Base-by-base conservation (phyloP, 768 basidiomycete genomes). In the Kwoniella newhampshirensis region DNA sequence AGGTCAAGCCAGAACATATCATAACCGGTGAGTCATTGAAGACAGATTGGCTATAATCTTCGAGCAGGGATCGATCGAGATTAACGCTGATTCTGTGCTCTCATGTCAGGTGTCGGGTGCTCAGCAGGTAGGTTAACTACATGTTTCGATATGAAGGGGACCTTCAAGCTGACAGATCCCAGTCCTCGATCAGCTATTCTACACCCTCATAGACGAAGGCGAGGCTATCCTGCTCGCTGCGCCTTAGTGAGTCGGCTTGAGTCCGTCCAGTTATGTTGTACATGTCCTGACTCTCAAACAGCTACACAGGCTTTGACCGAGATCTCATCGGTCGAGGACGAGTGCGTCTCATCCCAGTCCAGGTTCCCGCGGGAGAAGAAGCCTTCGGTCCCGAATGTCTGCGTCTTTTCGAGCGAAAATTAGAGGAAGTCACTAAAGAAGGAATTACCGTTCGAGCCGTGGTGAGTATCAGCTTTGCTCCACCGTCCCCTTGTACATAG, bases 141-240 rank as follows among this genome's bases (percentile, higher is more conserved):
- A 3, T 8, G 15, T 25, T 43, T n/a, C 4, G 18, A 13, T 35
- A 8, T 21, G 21, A 45, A 27, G 44, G 28, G 18, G 42, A 20
- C 5, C 11, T 9, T 53, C 25, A 18, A 2, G 15, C 43, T 28
- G 43, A 30, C 23, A 53, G n/a, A 51, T 47, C 0, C 32, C 56
- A 48, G 66, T 73, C 2, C 57, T 75, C 9, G 71, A 75, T 37
- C 71, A 75, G 51, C 65, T 75, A 5, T 67, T 71, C 46, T 65
- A 71, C 39, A 70, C 69, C 15, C 42, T 75, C 5, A 64, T 75
- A 60, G 70, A 75, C 37, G 66, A 64, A 35, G 71, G 68, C 5
- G 74, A 75, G 41, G 74, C 61, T 12, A 61, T 71, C 15, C 70
- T 75, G 13, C 53, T 73, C 20, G 66, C 71, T 27, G 61, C 65